These are phyloP conservation scores for Trichophyton verrucosum DNA, from an alignment of 2,329 filamentous ascomycete species.

Conservation along the genomic window DNA sequence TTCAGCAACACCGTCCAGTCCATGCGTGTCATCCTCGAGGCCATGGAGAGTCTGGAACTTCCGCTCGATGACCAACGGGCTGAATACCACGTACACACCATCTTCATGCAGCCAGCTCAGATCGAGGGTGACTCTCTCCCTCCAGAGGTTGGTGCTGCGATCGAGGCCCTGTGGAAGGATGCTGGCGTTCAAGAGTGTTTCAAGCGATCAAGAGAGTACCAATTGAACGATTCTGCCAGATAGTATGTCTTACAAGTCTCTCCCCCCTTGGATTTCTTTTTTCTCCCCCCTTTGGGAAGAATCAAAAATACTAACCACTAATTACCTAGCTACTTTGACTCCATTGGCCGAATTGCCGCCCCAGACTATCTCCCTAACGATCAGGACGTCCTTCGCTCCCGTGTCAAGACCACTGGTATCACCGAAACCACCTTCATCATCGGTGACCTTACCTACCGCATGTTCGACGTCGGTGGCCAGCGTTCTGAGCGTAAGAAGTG, in stretches of 20 bases:
- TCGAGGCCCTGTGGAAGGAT: constrained; percentile 86
- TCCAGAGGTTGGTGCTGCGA: constrained; percentile 86
- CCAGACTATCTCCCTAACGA: constrained; percentile 92
- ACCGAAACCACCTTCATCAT: constrained; percentile 95
- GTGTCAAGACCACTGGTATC: constrained; percentile 96
- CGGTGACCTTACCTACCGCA: constrained; percentile 83
- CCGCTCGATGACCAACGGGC: constrained; percentile 83
- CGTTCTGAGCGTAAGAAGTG: constrained; percentile 97
- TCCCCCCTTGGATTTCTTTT: too few relatives aligned
- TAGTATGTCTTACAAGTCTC: constrained; percentile 49
- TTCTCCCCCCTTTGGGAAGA: not conserved
- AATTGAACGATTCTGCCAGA: constrained; percentile 90
- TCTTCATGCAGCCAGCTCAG: constrained; percentile 96
- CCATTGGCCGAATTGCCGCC: constrained; percentile 77
- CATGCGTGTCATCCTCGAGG: constrained; percentile 58
- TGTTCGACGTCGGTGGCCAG: constrained; percentile 96
- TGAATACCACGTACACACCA: constrained; percentile 95
- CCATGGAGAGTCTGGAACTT: constrained; percentile 57
- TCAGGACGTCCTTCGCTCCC: constrained; percentile 85
- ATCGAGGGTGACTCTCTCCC: constrained; percentile 90
- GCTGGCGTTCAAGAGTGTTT: constrained; percentile 89
- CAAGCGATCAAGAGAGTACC: constrained; percentile 89
- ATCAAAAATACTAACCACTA: not conserved
- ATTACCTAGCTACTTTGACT: constrained; percentile 72
- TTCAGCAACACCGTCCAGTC: constrained; percentile 60